These are phyloP conservation scores for Stephania cephalantha DNA, from an alignment of 164 flowering plant species.

Conservation along the genomic window DNA sequence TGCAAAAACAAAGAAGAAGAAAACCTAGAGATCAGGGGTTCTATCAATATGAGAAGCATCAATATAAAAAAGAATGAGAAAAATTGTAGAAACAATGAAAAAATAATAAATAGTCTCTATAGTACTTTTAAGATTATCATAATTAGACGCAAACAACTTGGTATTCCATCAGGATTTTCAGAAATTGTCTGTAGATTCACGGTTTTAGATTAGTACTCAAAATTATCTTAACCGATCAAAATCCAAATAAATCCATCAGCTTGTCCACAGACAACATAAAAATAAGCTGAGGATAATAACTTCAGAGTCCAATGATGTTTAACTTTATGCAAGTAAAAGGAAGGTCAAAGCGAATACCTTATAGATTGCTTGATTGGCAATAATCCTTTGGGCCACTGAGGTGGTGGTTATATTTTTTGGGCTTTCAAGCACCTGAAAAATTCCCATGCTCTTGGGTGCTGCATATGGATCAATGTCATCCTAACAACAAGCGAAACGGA, in stretches of 20 bases:
- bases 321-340: not conserved
- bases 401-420: constrained; percentile 58
- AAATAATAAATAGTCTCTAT: not conserved
- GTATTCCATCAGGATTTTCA: not conserved
- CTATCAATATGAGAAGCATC: no score
- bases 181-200: not conserved
- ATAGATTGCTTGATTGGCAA: constrained; percentile 61
- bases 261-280: not conserved
- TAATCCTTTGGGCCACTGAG: constrained; percentile 57
- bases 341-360: constrained; percentile 27
- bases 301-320: not conserved
- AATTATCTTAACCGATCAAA: not conserved
- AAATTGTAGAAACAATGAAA: not conserved
- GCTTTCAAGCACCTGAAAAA: constrained; percentile 55
- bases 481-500: constrained; percentile 26
- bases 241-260: not conserved
- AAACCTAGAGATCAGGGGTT: not conserved
- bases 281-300: not conserved
- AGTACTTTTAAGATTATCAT: not conserved
- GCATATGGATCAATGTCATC: constrained; percentile 54
- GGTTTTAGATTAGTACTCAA: not conserved
- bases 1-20: not conserved
- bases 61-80: no score
- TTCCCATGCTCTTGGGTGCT: constrained; percentile 70
- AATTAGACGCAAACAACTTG: not conserved